Conservation (phyloP, 176 grass and related monocot species). For the Metroxylon sagu region DNA sequence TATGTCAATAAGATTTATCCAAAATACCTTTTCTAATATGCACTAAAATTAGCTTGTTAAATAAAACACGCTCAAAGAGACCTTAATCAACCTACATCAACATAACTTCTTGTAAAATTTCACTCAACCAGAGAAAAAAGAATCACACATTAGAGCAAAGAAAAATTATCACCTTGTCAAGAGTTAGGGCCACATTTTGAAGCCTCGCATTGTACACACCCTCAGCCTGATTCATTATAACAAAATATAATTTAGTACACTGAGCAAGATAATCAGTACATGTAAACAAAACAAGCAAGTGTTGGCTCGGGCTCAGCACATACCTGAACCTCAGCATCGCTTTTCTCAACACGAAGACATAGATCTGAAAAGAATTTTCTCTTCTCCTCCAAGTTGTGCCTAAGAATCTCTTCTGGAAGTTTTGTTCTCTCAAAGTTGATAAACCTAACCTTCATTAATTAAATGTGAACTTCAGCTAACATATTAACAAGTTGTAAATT, state of each 20-base stretch:
- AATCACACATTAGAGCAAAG: too few relatives aligned
- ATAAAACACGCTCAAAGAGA: too few relatives aligned
- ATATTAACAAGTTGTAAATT: neutral
- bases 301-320: neutral
- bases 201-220: conserved; percentile 91
- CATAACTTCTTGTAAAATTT: too few relatives aligned
- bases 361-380: conserved; percentile 84
- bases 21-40: too few relatives aligned
- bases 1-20: too few relatives aligned
- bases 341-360: conserved; percentile 70
- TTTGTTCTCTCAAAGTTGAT: conserved; percentile 91
- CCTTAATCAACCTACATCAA: too few relatives aligned
- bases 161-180: conserved; percentile 62
- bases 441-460: conserved; percentile 78
- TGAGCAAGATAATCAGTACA: neutral
- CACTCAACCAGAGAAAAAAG: too few relatives aligned
- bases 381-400: conserved; percentile 83
- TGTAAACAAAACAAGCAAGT: conserved; percentile 10
- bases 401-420: conserved; percentile 81
- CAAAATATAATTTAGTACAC: too few relatives aligned
- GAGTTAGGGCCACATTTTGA: conserved; percentile 87
- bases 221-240: conserved; percentile 46
- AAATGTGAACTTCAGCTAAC: conserved; percentile 7
- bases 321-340: conserved; percentile 91
- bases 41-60: too few relatives aligned